Percentiles rank a stretch among this genome's conserved stretches.
Conservation (phyloP, 306 rosid genomes). For the Lagenaria siceraria region DNA sequence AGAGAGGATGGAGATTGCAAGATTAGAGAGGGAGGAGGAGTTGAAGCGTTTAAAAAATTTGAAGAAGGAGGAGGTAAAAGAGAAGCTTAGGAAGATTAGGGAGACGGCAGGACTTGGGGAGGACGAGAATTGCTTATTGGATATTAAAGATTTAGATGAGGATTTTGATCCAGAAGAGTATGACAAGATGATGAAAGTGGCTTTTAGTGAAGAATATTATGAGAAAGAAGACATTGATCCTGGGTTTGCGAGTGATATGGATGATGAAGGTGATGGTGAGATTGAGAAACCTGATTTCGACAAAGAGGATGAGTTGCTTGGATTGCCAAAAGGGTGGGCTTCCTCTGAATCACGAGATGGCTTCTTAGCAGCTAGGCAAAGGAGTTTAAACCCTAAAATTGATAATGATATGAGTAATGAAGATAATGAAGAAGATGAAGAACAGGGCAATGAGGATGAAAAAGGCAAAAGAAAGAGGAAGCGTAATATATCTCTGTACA, state of each 20-base stretch:
- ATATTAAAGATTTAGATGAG: conserved; percentile 49
- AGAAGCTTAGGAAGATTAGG: conserved; percentile 54
- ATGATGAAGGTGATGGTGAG: conserved; percentile 31
- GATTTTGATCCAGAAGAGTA: conserved; percentile 83
- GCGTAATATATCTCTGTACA: conserved; percentile 59
- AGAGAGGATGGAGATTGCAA: conserved; percentile 71
- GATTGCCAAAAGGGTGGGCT: conserved; percentile 69
- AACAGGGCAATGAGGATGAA: conserved; percentile 12
- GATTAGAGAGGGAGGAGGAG: conserved; percentile 83
- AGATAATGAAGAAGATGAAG: conserved; percentile 1
- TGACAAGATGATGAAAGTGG: conserved; percentile 70
- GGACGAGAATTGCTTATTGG: conserved; percentile 39
- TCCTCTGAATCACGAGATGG: conserved; percentile 36
- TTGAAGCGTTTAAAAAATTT: conserved; percentile 73
- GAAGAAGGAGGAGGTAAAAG: conserved; percentile 82
- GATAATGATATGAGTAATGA: conserved; percentile 24
- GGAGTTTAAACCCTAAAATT: conserved; percentile 30
- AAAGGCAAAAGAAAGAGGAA: conserved; percentile 60
- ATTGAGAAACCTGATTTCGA: conserved; percentile 74
- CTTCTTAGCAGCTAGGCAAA: conserved; percentile 59
- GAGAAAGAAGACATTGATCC: conserved; percentile 46
- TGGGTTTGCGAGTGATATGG: conserved; percentile 29
- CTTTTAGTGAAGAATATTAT: conserved; percentile 65
- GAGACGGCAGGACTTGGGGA: conserved; percentile 57
- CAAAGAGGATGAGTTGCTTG: conserved; percentile 75